phyloP scores from a whole-genome alignment of 2,329 filamentous ascomycete genomes.

The Pseudogymnoascus sp. region DNA sequence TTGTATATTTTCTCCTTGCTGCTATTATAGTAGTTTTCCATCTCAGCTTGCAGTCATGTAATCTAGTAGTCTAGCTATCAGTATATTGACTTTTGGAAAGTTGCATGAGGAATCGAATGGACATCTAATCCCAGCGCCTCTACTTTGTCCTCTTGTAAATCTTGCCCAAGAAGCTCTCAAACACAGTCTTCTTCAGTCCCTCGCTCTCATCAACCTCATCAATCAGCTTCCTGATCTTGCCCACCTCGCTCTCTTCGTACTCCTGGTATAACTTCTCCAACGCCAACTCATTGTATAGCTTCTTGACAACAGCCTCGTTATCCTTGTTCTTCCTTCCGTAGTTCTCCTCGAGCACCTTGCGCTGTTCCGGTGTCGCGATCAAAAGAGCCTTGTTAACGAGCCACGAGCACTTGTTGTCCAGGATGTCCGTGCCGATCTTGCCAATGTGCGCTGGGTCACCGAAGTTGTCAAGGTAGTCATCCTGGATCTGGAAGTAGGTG shows the following conservation, averaged over 20 bases:
- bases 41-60: background rate
- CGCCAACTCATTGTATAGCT: conserved; percentile 75
- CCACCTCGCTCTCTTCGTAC: conserved; percentile 81
- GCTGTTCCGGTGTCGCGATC: conserved; percentile 73
- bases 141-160: conserved; percentile 98
- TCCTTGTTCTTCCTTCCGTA: conserved; percentile 85
- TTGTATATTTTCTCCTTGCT: background rate
- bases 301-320: conserved; percentile 80
- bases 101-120: background rate
- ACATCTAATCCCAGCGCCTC: conserved; percentile 18
- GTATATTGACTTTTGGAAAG: background rate
- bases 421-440: conserved; percentile 98
- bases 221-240: conserved; percentile 70
- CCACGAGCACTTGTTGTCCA: conserved; percentile 99
- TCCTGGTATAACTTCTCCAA: conserved; percentile 75
- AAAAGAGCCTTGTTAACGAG: conserved; percentile 88
- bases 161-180: conserved; percentile 84
- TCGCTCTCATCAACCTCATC: conserved; percentile 71
- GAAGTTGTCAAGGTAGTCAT: conserved; percentile 98
- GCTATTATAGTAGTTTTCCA: background rate
- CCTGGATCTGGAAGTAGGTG: conserved; percentile 98
- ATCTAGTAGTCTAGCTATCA: background rate
- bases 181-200: conserved; percentile 83
- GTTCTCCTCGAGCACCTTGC: conserved; percentile 78
- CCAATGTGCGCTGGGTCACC: conserved; percentile 86